Base-by-base conservation (phyloP, 75 land plant species). In the Ceratopteris richardii region DNA sequence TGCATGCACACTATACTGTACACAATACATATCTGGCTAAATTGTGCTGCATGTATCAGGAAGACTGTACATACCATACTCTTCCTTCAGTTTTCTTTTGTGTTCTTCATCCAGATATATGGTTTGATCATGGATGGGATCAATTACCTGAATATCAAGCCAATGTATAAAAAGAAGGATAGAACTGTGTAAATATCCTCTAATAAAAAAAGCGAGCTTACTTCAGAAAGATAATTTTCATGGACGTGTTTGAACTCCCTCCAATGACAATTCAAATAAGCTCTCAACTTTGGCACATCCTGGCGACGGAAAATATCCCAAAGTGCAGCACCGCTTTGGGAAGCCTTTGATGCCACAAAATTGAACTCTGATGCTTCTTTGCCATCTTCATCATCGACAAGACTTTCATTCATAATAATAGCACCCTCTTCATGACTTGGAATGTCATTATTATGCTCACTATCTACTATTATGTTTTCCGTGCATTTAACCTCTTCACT, bases 41-140 rank as follows among this genome's bases (percentile, higher is more conserved):
- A n/a, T n/a, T n/a, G n/a, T n/a, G n/a, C n/a, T n/a, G n/a, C n/a
- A n/a, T n/a, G n/a, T n/a, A n/a, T n/a, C n/a, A n/a, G n/a, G n/a
- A n/a, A n/a, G n/a, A n/a, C n/a, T 23, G 11, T 31, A 69, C 81
- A 54, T 56, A 81, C 93, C 77, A 66, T 37, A 84, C 56, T 88
- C 88, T 54, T 83, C 88, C 58, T 84, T 87, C 43, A 87, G 60
- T 62, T 62, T 74, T 60, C 53, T 65, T 53, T 88, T 88, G 57
- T 88, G 93, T 24, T 76, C 75, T 54, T 58, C 62, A 59, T 66
- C 70, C 51, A 88, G 67, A 44, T 54, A 88, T 33, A 88, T 73
- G 23, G 70, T 62, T 51, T 88, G 94, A 55, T 88, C 90, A 62
- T 82, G 94, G 43, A 88, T 85, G 9, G 94, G 83, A 73, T 88